phyloP scores from a whole-genome alignment of 306 rosid genomes.

The Casuarina glauca region DNA sequence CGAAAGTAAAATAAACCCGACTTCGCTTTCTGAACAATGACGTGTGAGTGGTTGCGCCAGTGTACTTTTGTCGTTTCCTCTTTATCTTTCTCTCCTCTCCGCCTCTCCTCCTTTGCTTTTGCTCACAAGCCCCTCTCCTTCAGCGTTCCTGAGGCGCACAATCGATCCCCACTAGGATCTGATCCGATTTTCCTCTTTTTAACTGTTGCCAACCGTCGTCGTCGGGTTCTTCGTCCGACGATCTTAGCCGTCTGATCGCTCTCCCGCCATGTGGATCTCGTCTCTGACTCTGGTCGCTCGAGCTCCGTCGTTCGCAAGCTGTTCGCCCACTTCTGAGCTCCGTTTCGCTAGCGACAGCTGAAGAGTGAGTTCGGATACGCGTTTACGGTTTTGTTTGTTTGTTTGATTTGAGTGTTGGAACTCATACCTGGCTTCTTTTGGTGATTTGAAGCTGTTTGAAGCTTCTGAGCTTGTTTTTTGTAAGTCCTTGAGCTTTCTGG shows the following conservation, averaged over 20 bases:
- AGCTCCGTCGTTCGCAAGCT: not conserved
- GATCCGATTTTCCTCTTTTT: constrained; percentile 4
- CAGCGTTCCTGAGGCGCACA: constrained; percentile 4
- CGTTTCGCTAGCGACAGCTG: not conserved
- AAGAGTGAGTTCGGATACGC: no score
- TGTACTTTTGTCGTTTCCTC: constrained; percentile 15
- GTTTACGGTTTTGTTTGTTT: no score
- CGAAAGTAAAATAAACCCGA: not conserved
- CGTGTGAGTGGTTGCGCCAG: constrained; percentile 1
- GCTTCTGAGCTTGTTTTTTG: not conserved
- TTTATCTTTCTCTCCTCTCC: not conserved
- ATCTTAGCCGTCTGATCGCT: not conserved
- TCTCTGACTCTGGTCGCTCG: not conserved
- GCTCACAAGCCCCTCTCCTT: not conserved
- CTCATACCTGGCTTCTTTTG: not conserved
- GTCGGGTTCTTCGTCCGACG: constrained; percentile 4
- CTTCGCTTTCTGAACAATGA: constrained; percentile 11
- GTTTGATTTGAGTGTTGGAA: not conserved
- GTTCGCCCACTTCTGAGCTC: not conserved
- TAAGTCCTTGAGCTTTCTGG: not conserved
- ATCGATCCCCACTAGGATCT: constrained; percentile 26
- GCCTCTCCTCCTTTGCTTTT: no score
- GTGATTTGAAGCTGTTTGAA: not conserved
- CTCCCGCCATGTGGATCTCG: constrained; percentile 19
- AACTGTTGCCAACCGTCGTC: constrained; percentile 25